Evolutionary conservation across 768 basidiomycete species (phyloP), one percentile per base, ranked within the genome.

Genomic region (Amanita molliuscula): DNA sequence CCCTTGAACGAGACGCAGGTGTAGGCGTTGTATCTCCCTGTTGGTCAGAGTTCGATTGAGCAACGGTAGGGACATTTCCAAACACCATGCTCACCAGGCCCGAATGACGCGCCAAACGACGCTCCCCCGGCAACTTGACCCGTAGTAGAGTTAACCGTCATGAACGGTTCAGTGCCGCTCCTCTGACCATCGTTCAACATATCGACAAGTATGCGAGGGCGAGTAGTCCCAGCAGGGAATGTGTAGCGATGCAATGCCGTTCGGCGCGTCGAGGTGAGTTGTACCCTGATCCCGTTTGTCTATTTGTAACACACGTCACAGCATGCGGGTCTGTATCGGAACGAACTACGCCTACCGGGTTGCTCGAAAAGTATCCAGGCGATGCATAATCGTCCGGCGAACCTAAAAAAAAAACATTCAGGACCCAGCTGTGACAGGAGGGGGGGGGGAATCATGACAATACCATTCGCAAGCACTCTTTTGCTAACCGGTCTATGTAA

Each of bases 331-430:
- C 10, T 29, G 58, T 44, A 11, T 25, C 5, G 15, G 26, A 16
- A 11, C 29, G 26, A 25, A 13, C 31, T 31, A 31, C 1, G 25
- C 67, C 13, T 51, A 78, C 79, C 26, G 82, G 63, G 55, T 81
- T 81, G 1, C 77, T 74, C 0, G 79, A 71, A 58, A 84, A 84
- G 58, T 82, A 84, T 44, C 82, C 82, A 0, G 81, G 82, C 13
- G 78, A 76, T 3, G 80, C 78, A 51, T 68, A 71, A 55, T 83
- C 81, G 52, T 82, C 80, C 3, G 79, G 75, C 28, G 68, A 66
- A 10, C 79, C 79, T 81, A 31, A 8, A 7, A 38, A n/a, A 31
- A 8, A 7, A 38, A n/a, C 37, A 38, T 18, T 38, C 7, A 2
- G 25, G 18, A 6, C 26, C 20, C 21, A 3, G 52, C 41, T 34